Percentiles rank a stretch among this genome's conserved stretches.
Conservation (phyloP, 2,329 filamentous ascomycete species). For the Colletotrichum filicis region DNA sequence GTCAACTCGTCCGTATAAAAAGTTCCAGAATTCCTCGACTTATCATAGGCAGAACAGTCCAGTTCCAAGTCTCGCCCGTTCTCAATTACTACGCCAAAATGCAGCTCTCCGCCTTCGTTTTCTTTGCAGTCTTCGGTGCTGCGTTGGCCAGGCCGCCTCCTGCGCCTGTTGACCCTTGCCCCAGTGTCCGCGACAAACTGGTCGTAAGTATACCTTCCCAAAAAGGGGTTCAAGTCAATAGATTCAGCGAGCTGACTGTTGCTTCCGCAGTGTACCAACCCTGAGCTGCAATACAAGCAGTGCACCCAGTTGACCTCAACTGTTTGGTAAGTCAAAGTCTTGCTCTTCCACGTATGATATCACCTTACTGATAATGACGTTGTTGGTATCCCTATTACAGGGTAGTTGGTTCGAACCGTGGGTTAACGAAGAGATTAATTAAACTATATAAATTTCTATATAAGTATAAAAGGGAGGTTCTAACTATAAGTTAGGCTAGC, state of each 20-base stretch:
- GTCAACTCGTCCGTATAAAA: background rate
- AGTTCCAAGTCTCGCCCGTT: no score
- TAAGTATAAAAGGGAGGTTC: no score
- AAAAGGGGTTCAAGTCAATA: background rate
- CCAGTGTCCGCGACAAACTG: background rate
- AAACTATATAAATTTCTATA: no score
- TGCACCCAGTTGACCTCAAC: background rate
- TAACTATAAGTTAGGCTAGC: no score
- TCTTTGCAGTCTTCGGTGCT: background rate
- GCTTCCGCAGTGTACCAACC: no score
- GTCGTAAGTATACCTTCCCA: background rate
- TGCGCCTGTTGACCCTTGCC: background rate
- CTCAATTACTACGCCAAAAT: background rate
- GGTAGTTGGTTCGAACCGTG: no score
- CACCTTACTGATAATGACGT: background rate
- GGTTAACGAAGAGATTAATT: no score
- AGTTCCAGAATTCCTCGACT: background rate
- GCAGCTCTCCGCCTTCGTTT: background rate
- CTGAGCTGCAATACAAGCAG: no score
- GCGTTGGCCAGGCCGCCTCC: background rate
- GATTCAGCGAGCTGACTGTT: background rate
- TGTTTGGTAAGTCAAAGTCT: background rate
- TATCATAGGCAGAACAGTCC: rapidly evolving
- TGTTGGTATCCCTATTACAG: no score
- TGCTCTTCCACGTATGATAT: background rate